Percentiles rank a stretch among this genome's conserved stretches.
These are phyloP conservation scores for Vitis labrusca DNA, from an alignment of 164 flowering plant genomes.

Conservation along the genomic window DNA sequence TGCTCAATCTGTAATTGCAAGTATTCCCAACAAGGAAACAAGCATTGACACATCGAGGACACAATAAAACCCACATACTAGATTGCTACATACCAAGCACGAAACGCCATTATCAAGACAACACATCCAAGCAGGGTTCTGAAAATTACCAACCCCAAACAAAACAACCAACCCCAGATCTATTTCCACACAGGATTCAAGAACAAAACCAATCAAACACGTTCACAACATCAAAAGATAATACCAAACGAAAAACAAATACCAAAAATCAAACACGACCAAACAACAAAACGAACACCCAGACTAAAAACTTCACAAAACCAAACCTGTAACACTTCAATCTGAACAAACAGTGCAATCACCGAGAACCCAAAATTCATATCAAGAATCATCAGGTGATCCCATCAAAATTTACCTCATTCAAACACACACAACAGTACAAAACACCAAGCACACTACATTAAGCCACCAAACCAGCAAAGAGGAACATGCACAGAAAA, in stretches of 20 bases:
- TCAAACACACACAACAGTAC: not conserved
- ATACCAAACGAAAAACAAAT: not conserved
- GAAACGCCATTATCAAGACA: not conserved
- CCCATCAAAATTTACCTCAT: too few species aligned
- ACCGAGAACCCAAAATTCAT: not conserved
- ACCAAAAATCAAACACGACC: not conserved
- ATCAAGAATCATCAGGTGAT: not conserved
- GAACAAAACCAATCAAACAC: slow-evolving; percentile 1
- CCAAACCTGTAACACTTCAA: not conserved
- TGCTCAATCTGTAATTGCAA: not conserved
- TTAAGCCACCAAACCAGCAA: not conserved
- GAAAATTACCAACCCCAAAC: slow-evolving; percentile 8
- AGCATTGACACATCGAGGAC: not conserved
- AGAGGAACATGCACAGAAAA: not conserved
- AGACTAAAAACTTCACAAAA: not conserved
- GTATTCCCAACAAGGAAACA: not conserved
- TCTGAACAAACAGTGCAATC: not conserved
- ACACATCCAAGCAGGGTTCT: not conserved
- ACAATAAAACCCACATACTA: not conserved
- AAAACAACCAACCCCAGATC: slow-evolving; percentile 8
- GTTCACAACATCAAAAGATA: not conserved
- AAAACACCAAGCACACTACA: slow-evolving; percentile 4
- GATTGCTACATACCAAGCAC: not conserved
- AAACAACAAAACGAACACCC: not conserved
- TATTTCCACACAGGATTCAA: slow-evolving; percentile 1